Percentiles rank a stretch among this genome's conserved stretches.
These are phyloP conservation scores for Colletotrichum chlorophyti DNA, from an alignment of 2,329 filamentous ascomycete species.

Conservation along the genomic window DNA sequence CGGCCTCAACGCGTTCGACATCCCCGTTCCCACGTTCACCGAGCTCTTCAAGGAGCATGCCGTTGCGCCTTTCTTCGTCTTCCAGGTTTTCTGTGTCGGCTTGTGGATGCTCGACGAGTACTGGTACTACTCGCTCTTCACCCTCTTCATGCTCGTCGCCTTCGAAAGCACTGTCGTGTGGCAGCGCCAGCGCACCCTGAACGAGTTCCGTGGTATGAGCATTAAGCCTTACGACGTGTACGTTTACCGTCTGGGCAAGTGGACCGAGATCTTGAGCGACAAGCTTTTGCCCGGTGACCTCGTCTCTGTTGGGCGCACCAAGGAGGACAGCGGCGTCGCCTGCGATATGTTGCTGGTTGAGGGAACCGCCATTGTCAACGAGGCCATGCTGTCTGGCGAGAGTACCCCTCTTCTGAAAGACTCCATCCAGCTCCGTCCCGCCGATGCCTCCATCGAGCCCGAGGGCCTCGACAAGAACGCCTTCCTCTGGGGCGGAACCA, in stretches of 20 bases:
- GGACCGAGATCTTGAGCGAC: slow-evolving; percentile 89
- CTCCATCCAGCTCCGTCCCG: slow-evolving; percentile 87
- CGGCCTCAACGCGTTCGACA: slow-evolving; percentile 95
- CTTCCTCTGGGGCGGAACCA: slow-evolving; percentile 96
- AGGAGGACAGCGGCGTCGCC: slow-evolving; percentile 95
- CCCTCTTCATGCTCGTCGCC: slow-evolving; percentile 95
- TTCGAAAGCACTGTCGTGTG: slow-evolving; percentile 99
- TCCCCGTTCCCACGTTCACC: slow-evolving; percentile 92
- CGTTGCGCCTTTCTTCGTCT: slow-evolving; percentile 98
- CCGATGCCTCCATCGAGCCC: slow-evolving; percentile 79
- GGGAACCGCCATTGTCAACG: slow-evolving; percentile 96
- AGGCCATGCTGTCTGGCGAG: slow-evolving; percentile 98
- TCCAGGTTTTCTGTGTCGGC: slow-evolving; percentile 98
- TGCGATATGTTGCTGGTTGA: slow-evolving; percentile 97
- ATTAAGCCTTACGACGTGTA: slow-evolving; percentile 98
- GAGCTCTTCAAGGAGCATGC: slow-evolving; percentile 99
- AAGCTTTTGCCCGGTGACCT: slow-evolving; percentile 92
- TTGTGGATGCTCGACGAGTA: slow-evolving; percentile 99
- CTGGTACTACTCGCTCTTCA: slow-evolving; percentile 99
- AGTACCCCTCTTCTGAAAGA: slow-evolving; percentile 97
- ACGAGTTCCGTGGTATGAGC: slow-evolving; percentile 98
- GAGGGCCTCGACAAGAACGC: slow-evolving; percentile 96
- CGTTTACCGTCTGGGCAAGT: slow-evolving; percentile 86
- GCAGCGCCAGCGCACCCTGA: slow-evolving; percentile 95
- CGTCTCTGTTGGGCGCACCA: slow-evolving; percentile 89